Evolutionary conservation across 140 eudicot genomes (phyloP), one percentile per base, ranked within the genome.

Genomic region (Cichorium intybus): DNA sequence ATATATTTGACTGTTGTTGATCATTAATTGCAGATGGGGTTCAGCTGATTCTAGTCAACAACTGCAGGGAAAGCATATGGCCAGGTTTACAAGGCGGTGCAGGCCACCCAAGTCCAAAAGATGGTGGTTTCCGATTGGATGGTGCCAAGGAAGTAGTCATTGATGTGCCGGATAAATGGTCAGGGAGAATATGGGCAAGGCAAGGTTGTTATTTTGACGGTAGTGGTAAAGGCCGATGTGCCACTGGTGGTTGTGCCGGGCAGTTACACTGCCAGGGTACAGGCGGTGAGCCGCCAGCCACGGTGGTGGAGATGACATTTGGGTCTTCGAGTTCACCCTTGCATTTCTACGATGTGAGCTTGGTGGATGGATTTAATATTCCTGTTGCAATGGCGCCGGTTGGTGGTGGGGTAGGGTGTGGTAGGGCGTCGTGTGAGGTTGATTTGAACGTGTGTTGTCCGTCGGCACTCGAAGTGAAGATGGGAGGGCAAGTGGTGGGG

Each of bases 111-210:
- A 75, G 83, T 18, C 97, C 79, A 1, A 79, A 76, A 39, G 74
- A 77, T 6, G 97, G 97, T 21, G 97, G 97, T 2, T 89, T 86
- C 59, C 66, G 15, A 11, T 73, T 89, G 57, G 59, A 55, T 60
- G 26, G 64, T 15, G 97, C 91, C 6, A 70, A 79, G 67, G 87
- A 82, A 67, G 80, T 57, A 14, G 79, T 79, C 20, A 52, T 86
- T 29, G 72, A 81, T 1, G 77, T 82, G 20, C 80, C 88, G 0
- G 78, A 79, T 8, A 66, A 71, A 54, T 89, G 97, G 97, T 89
- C 95, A 0, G 97, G 95, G 17, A 72, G 97, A 39, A 75, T 89
- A 69, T 89, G 97, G 97, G 97, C 79, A 12, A 81, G 97, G 24
- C 91, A 83, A 64, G 92, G 91, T 51, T 89, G 97, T 70, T 18